Conservation (phyloP, 2,329 filamentous ascomycete genomes). For the Apiospora sp. region DNA sequence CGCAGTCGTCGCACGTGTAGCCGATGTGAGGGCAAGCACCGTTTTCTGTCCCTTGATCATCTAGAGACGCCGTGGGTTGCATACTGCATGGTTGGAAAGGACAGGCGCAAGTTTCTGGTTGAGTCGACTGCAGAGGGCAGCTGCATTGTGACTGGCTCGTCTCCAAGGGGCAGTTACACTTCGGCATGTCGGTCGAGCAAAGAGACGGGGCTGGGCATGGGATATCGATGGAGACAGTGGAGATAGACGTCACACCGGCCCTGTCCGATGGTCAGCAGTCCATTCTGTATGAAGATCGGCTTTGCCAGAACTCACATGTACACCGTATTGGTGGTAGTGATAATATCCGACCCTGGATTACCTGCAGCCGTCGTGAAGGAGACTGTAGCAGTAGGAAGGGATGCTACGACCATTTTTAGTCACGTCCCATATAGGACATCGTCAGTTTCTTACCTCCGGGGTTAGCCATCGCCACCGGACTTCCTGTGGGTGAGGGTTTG, state of each 20-base stretch:
- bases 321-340: constrained; percentile 22
- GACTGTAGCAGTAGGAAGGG: background rate
- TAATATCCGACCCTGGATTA: background rate
- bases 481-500: background rate
- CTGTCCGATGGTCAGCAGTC: background rate
- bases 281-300: background rate
- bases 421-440: background rate
- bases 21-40: constrained; percentile 47
- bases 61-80: constrained; percentile 27
- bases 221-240: background rate
- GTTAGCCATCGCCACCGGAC: background rate
- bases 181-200: constrained; percentile 10
- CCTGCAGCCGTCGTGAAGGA: background rate
- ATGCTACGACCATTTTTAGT: constrained; percentile 5
- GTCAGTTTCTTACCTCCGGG: constrained; percentile 24
- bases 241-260: constrained; percentile 2
- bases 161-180: background rate
- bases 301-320: background rate
- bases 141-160: background rate
- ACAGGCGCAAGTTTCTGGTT: background rate
- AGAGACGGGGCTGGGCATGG: constrained; percentile 30
- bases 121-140: background rate
- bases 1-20: constrained; percentile 47
- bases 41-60: constrained; percentile 28
- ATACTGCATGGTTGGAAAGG: background rate